Evolutionary conservation across 192 early-diverging fungal genomes (phyloP), one percentile per base, ranked within the genome.

Genomic region (Piromyces finnis): DNA sequence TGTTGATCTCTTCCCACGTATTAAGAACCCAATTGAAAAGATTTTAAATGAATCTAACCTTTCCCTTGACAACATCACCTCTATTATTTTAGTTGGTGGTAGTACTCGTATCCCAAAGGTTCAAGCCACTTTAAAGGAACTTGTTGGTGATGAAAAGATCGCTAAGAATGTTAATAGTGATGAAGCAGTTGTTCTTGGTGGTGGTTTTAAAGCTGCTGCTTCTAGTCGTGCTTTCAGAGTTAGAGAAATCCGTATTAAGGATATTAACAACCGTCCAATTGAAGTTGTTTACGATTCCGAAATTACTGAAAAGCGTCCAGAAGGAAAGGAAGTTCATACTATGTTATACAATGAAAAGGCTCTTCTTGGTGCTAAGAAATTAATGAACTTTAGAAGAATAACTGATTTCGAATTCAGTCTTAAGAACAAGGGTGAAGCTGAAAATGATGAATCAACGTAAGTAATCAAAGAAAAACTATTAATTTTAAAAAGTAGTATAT

Each of bases 11-110:
- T 80, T 90, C 6, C 83, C 81, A 13, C 92, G 95, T 80, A 91
- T 96, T 37, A 80, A 86, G 77, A 87, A 84, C 28, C 95, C 96
- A 5, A 92, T 98, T 78, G 86, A 94, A 78, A 79, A 78, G 22
- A 95, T 93, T 12, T 84, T 98, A 59, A 82, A 84, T 59, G 86
- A 90, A 14, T 91, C 93, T 18, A 88, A 92, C 30, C 83, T 89
- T 85, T 81, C 17, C 4, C 27, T 90, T 87, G 81, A 82, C 36
- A 90, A 96, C 29, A 87, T 98, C 28, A 84, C 91, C 82, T 94
- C 97, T 16, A 86, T 98, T n/a, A 92, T 99, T 28, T 87, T 99
- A 27, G 95, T 98, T 26, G 98, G 98, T 81, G 98, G 98, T 28
- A 92, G 93, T 82, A 90, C 94, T 30, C 94, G 98, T 78, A 88